These are phyloP conservation scores for Pseudisothecium myosuroides DNA, from an alignment of 225 moss, liverwort and hornwort genomes.

Conservation along the genomic window DNA sequence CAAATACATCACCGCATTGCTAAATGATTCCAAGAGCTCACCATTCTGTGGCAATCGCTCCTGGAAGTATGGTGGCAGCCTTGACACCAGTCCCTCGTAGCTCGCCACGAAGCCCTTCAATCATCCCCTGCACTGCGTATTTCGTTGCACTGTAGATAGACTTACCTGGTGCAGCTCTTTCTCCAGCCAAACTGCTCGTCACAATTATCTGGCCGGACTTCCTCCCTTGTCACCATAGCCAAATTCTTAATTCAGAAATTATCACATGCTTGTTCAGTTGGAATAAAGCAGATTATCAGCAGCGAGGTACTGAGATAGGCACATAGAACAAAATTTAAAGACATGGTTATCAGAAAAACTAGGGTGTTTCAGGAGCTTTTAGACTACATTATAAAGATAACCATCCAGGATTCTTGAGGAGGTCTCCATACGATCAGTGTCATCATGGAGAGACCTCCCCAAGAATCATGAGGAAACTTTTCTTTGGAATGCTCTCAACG, in stretches of 20 bases:
- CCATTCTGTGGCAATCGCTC: slow-evolving; percentile 36
- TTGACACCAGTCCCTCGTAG: slow-evolving; percentile 42
- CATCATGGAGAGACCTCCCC: background rate
- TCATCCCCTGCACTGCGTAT: slow-evolving; percentile 33
- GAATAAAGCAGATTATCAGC: background rate
- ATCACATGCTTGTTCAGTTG: background rate
- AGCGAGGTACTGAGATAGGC: background rate
- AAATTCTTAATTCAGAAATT: background rate
- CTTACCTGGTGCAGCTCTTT: background rate
- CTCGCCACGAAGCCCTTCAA: slow-evolving; percentile 39
- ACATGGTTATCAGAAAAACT: background rate
- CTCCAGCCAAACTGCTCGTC: slow-evolving; percentile 37
- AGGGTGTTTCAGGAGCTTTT: background rate
- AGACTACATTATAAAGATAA: background rate
- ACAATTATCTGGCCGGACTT: slow-evolving; percentile 48
- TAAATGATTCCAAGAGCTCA: background rate
- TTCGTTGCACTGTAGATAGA: slow-evolving; percentile 32
- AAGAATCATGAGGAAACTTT: background rate
- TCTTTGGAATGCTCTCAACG: background rate
- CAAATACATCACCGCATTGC: background rate
- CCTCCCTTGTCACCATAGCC: slow-evolving; percentile 9
- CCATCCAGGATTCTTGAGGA: background rate
- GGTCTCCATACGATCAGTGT: background rate
- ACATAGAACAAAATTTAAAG: background rate
- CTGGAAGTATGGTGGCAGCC: slow-evolving; percentile 40